Base-by-base conservation (phyloP, 2,329 filamentous ascomycete genomes). In the Gnomoniopsis smithogilvyi region DNA sequence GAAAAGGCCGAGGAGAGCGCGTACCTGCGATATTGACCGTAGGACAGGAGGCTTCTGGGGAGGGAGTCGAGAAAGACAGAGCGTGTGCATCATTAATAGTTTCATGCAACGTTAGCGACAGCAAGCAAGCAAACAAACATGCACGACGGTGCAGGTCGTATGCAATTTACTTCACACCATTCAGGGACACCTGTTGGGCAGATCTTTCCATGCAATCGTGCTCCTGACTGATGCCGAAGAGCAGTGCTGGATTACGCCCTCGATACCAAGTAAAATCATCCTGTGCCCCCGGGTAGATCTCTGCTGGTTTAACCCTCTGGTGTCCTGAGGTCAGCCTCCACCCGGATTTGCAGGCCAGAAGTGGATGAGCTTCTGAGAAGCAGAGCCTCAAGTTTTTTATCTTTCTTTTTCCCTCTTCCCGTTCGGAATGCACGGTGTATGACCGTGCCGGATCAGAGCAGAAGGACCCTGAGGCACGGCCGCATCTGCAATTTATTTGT, bases 81-180 rank as follows among this genome's bases (percentile, higher is more conserved):
- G 41, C 15, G 17, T 45, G 41, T 45, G 41, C 41, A 19, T 10
- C 41, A 45, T 45, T 45, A 21, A 36, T 50, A 36, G 34, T 22
- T 33, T 45, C 14, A 51, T 55, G 56, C 56, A 59, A 41, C 36
- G 36, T 41, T 41, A 12, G 36, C 36, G 36, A 41, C 15, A 51
- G 50, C 51, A 56, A 55, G 57, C 21, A 24, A 17, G 26, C 45
- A 51, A 55, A 47, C 57, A 59, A 59, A 54, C 57, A 59, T 30
- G 46, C 41, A 54, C 12, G 4, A 36, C 22, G 45, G 46, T 46
- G n/a, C 7, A 12, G 41, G 17, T 3, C 21, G 41, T 15, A 24
- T 24, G 21, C 19, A 24, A 10, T 15, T 10, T 24, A 14, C 41
- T 24, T 47, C 19, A 11, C 45, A 24, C 45, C 45, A 11, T 24